phyloP scores from a whole-genome alignment of 2,329 filamentous ascomycete species.

The Neoascochyta sp. region DNA sequence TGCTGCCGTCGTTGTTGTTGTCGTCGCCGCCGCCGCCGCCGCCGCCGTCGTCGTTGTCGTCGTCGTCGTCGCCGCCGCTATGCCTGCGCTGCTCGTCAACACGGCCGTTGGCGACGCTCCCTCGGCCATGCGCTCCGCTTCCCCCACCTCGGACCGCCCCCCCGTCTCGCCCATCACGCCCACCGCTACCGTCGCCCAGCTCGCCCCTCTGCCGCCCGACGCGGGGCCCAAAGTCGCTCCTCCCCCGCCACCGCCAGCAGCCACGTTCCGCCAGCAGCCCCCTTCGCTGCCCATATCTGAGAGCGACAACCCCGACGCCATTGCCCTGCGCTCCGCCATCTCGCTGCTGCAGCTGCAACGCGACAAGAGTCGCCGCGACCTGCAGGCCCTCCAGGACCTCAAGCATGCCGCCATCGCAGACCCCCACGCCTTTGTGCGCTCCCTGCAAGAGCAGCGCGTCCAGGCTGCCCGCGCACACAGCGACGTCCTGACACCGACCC shows the following conservation, averaged over 20 bases:
- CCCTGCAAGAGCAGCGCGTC: constrained; percentile 59
- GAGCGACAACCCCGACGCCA: constrained; percentile 72
- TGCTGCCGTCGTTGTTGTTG: neutral
- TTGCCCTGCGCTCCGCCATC: constrained; percentile 81
- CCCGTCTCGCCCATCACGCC: constrained; percentile 43
- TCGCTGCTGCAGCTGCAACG: constrained; percentile 83
- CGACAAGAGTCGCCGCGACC: constrained; percentile 71
- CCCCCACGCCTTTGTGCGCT: constrained; percentile 67
- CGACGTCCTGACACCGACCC: constrained; percentile 38
- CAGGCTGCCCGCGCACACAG: constrained; percentile 28
- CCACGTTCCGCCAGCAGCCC: constrained; percentile 43
- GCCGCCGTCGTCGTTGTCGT: constrained; percentile 3
- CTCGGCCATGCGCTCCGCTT: constrained; percentile 24
- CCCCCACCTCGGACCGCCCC: constrained; percentile 35
- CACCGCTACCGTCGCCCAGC: constrained; percentile 32
- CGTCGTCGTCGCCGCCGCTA: constrained; percentile 19
- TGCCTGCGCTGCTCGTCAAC: constrained; percentile 38
- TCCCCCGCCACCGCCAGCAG: constrained; percentile 22
- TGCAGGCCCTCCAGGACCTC: constrained; percentile 64
- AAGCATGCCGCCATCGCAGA: constrained; percentile 68
- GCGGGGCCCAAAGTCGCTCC: constrained; percentile 23
- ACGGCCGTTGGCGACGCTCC: constrained; percentile 16
- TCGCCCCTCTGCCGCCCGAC: constrained; percentile 29
- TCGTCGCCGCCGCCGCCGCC: constrained; percentile 2
- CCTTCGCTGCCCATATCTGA: constrained; percentile 46